Evolutionary conservation across 2,329 filamentous ascomycete species (phyloP), one percentile per base, ranked within the genome.

Genomic region (Aspergillus japonicus): DNA sequence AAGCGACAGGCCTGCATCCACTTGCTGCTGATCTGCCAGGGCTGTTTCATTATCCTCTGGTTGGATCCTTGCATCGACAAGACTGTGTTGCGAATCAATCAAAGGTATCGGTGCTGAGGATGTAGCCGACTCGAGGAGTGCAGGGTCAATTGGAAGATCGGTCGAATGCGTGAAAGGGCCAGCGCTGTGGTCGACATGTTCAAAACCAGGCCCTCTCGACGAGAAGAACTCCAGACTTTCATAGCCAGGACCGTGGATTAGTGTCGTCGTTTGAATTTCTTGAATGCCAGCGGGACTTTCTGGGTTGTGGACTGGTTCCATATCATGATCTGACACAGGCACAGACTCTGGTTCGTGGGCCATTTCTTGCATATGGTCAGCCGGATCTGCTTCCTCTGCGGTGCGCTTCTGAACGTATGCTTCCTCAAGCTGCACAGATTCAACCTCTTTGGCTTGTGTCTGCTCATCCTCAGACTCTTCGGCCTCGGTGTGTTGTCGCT

Each of bases 211-310:
- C 24, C 64, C 61, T 5, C 54, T 54, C 11, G 63, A 59, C 5
- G 65, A 62, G 8, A 64, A 57, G 10, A 66, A 61, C 31, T 62
- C 61, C 19, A 52, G 33, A 44, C 62, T 65, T n/a, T 67, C 61
- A n/a, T 62, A 53, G n/a, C 62, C 56, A 55, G 51, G 49, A 6
- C 61, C 64, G 47, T 62, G 56, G 14, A 50, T 19, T 29, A 47
- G n/a, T 2, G 35, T 11, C 8, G 29, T 19, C 11, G 48, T 14
- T 23, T 59, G 56, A 5, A 50, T 48, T 42, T 58, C 57, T 26
- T 57, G n/a, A 5, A 19, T 44, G 16, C 39, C 39, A 19, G 14
- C 14, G 16, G 39, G 33, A 35, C 12, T 29, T 31, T 33, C 23
- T 47, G 21, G 31, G 47, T 33, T 47, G 5, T 53, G 47, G 5